These are phyloP conservation scores for Salix brachista DNA, from an alignment of 345 rosid species.

Conservation along the genomic window DNA sequence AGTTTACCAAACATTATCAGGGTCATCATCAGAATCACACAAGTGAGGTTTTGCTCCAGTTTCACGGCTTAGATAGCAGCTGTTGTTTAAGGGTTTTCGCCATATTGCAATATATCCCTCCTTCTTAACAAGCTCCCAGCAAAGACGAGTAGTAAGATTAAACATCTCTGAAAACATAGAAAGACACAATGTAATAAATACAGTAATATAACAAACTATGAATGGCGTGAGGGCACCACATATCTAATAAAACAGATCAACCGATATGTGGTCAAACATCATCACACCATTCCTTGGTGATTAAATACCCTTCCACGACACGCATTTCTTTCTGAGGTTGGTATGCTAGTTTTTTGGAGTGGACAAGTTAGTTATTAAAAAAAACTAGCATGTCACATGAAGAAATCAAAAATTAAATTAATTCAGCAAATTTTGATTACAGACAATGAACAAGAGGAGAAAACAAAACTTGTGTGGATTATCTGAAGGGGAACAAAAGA, in stretches of 20 bases:
- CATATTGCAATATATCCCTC: conserved; percentile 95
- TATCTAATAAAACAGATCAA: not conserved
- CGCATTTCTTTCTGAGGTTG: not conserved
- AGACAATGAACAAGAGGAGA: not conserved
- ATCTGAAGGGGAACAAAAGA: not conserved
- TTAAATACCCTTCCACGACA: not conserved
- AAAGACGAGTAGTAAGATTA: conserved; percentile 73
- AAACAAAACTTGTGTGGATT: not conserved
- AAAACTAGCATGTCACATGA: not conserved
- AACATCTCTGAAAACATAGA: conserved; percentile 66
- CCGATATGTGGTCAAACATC: not conserved
- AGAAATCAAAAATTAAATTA: not conserved
- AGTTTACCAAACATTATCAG: conserved; percentile 81
- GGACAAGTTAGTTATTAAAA: not conserved
- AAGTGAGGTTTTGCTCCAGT: conserved; percentile 60
- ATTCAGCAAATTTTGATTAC: not conserved
- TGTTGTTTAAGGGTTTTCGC: conserved; percentile 79
- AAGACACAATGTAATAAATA: conserved; percentile 5
- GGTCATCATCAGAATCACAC: conserved; percentile 73
- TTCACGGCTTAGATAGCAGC: conserved; percentile 75
- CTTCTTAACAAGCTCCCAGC: conserved; percentile 93
- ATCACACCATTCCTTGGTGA: not conserved
- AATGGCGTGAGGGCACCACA: not conserved
- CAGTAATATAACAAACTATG: not conserved
- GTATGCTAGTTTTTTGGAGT: not conserved